Conservation (phyloP, 352 stramenopile genomes). For the Pythium insidiosum region DNA sequence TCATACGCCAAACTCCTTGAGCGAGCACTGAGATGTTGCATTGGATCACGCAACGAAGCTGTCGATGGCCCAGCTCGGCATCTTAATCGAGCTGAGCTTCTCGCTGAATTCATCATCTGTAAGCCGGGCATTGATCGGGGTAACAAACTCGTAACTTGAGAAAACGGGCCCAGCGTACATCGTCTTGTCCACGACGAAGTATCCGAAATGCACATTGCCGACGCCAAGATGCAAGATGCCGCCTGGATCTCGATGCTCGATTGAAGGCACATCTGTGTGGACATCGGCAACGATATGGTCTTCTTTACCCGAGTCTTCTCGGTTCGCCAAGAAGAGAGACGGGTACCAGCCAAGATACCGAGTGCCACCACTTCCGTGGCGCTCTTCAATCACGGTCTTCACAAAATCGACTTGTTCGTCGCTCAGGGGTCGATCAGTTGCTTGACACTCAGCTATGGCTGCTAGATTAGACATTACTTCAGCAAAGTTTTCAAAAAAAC, state of each 20-base stretch:
- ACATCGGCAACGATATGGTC: conserved; percentile 23
- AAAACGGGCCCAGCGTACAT: conserved; percentile 31
- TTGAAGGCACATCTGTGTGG: conserved; percentile 21
- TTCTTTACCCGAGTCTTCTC: conserved; percentile 19
- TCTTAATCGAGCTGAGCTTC: too few relatives aligned
- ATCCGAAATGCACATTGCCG: conserved; percentile 15
- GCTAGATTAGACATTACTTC: conserved; percentile 7
- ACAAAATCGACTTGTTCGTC: conserved; percentile 14
- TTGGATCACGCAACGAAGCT: too few relatives aligned
- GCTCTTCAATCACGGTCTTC: conserved; percentile 18
- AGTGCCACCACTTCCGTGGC: conserved; percentile 8
- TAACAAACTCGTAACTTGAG: conserved; percentile 29
- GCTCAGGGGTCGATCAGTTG: background rate
- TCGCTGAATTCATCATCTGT: conserved; percentile 19
- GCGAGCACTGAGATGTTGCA: background rate
- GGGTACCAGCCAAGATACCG: conserved; percentile 25
- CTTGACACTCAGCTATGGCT: conserved; percentile 7
- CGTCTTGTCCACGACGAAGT: conserved; percentile 20
- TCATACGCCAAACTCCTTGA: background rate
- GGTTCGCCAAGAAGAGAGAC: conserved; percentile 19
- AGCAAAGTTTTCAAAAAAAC: conserved; percentile 13
- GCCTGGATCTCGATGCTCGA: conserved; percentile 20
- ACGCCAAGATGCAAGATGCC: conserved; percentile 24
- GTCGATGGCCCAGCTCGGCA: too few relatives aligned
- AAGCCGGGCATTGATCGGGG: conserved; percentile 17